Conservation (phyloP, 352 stramenopile species). For the Pythium periplocum region DNA sequence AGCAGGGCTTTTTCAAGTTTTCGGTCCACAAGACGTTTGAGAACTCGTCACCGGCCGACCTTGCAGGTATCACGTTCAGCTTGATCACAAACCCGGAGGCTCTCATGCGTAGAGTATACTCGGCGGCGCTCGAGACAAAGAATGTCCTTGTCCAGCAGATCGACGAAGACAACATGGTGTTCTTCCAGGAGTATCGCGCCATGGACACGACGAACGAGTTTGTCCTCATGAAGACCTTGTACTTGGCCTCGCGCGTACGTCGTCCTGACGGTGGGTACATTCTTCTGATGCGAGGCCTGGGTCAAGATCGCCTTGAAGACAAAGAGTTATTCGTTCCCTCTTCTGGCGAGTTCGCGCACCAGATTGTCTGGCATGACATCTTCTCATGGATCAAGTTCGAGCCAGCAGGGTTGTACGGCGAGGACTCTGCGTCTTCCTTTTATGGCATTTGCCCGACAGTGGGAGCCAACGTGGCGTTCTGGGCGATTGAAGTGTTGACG, state of each 20-base stretch:
- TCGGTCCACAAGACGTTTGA: conserved; percentile 16
- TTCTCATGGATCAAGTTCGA: conserved; percentile 32
- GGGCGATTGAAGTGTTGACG: conserved; percentile 36
- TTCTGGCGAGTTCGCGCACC: conserved; percentile 1
- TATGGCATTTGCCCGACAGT: conserved; percentile 28
- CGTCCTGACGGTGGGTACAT: conserved; percentile 6
- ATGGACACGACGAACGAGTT: conserved; percentile 21
- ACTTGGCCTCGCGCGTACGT: conserved; percentile 9
- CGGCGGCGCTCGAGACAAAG: conserved; percentile 16
- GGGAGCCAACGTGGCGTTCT: conserved; percentile 32
- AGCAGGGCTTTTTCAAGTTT: conserved; percentile 17
- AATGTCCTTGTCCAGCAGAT: conserved; percentile 24
- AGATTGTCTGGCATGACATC: conserved; percentile 22
- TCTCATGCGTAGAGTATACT: conserved; percentile 15
- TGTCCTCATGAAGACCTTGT: conserved; percentile 21
- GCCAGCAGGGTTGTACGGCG: conserved; percentile 18
- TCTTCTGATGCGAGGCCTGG: conserved; percentile 24
- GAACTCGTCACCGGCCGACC: background rate
- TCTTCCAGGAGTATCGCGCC: conserved; percentile 24
- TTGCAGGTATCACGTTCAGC: conserved; percentile 9
- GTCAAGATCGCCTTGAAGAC: conserved; percentile 25
- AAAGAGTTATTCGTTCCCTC: conserved; percentile 16
- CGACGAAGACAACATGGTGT: conserved; percentile 23
- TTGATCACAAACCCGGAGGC: conserved; percentile 14
- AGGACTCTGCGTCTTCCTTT: conserved; percentile 29